Conservation (phyloP, 352 stramenopile species). For the Plasmopara muralis region DNA sequence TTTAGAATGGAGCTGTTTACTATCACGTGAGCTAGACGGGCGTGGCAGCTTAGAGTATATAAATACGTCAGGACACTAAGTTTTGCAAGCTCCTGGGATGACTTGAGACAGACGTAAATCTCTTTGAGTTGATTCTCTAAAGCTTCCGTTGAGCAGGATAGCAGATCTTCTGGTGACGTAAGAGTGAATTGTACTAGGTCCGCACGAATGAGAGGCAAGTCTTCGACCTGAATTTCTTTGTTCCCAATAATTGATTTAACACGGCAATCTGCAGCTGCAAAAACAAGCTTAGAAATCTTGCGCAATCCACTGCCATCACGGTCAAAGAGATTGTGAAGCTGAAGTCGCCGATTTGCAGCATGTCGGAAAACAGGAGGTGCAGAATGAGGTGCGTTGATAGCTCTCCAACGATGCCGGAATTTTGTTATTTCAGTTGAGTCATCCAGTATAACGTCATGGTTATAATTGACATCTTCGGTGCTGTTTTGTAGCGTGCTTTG, state of each 20-base stretch:
- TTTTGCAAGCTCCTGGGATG: constrained; percentile 26
- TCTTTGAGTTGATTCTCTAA: constrained; percentile 70
- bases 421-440: constrained; percentile 1
- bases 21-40: constrained; percentile 69
- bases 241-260: constrained; percentile 61
- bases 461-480: constrained; percentile 5
- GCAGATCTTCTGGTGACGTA: constrained; percentile 31
- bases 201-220: constrained; percentile 17
- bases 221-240: constrained; percentile 38
- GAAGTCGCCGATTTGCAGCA: constrained; percentile 5
- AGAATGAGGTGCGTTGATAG: constrained; percentile 22
- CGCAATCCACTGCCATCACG: constrained; percentile 30
- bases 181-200: constrained; percentile 36
- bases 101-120: constrained; percentile 65
- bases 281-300: constrained; percentile 52
- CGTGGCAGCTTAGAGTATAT: constrained; percentile 42
- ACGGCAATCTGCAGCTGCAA: constrained; percentile 43
- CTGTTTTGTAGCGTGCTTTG: constrained; percentile 1
- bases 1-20: constrained; percentile 75
- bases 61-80: constrained; percentile 54
- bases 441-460: constrained; percentile 3
- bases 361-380: constrained; percentile 18
- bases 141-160: constrained; percentile 37
- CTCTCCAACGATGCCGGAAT: constrained; percentile 12
- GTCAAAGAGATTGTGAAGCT: constrained; percentile 27